phyloP scores from a whole-genome alignment of 495 filamentous ascomycete genomes.

The Neurospora pannonica region DNA sequence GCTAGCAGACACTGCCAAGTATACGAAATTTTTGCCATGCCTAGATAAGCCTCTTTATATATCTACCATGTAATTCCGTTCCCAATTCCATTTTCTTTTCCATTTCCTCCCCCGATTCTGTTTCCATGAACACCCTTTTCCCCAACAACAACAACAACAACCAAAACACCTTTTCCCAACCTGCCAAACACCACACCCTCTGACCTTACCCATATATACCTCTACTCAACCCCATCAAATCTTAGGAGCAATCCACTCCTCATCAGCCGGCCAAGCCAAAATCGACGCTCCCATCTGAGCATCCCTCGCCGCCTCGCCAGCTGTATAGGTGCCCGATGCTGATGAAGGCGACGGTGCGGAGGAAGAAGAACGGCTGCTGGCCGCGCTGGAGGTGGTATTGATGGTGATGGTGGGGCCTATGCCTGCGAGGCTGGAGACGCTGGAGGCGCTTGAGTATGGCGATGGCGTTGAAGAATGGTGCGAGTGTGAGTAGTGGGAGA shows the following conservation, averaged over 20 bases:
- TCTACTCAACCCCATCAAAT: no score
- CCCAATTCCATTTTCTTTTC: background rate
- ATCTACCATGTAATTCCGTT: background rate
- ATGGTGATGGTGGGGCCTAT: background rate
- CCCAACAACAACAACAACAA: no score
- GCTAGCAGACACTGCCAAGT: background rate
- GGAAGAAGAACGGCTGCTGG: background rate
- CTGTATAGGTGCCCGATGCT: slow-evolving; percentile 8
- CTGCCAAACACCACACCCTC: no score
- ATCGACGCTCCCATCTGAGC: slow-evolving; percentile 17
- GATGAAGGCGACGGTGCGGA: background rate
- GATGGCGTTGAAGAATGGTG: background rate
- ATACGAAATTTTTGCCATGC: background rate
- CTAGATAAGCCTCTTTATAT: background rate
- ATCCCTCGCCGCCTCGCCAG: slow-evolving; percentile 18
- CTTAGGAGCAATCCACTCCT: slow-evolving; percentile 12
- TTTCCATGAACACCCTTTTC: background rate
- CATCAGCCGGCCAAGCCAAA: slow-evolving; percentile 20
- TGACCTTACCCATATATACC: no score
- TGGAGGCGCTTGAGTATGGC: background rate
- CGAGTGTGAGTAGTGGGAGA: background rate
- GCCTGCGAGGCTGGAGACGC: background rate
- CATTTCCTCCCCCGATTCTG: no score
- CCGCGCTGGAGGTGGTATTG: background rate
- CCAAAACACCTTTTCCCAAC: background rate